Conservation (phyloP, 2,329 filamentous ascomycete genomes). For the Neofusicoccum laricinum region DNA sequence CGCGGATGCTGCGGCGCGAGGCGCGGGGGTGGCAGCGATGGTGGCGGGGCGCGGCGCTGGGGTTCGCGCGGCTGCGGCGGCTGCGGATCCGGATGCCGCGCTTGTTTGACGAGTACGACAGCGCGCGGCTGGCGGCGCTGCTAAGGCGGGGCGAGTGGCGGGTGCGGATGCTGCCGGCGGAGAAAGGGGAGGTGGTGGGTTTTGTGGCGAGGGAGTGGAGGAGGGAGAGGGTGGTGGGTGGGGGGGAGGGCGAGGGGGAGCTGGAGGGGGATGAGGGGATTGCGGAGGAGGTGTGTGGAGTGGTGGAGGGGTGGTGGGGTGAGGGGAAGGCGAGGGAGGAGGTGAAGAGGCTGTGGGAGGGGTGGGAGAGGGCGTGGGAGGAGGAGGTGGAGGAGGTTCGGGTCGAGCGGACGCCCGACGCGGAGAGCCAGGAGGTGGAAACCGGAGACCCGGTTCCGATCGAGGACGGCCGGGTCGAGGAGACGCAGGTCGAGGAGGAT, state of each 20-base stretch:
- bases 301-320: neutral
- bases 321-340: neutral
- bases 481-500: neutral
- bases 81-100: slow-evolving; percentile 5
- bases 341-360: neutral
- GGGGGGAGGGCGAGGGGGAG: neutral
- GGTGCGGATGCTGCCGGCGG: neutral
- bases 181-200: neutral
- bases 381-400: neutral
- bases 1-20: neutral
- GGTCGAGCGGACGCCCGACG: neutral
- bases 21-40: slow-evolving; percentile 13
- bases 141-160: neutral
- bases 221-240: neutral
- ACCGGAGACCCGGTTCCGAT: too few relatives aligned
- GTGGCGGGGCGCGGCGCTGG: neutral
- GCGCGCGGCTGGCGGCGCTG: neutral
- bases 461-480: neutral
- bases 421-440: neutral
- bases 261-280: neutral
- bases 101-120: neutral
- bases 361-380: neutral
- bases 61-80: neutral
- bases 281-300: neutral
- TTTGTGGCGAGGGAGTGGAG: slow-evolving; percentile 2